Evolutionary conservation across 2,329 filamentous ascomycete genomes (phyloP).

Genomic region (Apiospora phragmitis): DNA sequence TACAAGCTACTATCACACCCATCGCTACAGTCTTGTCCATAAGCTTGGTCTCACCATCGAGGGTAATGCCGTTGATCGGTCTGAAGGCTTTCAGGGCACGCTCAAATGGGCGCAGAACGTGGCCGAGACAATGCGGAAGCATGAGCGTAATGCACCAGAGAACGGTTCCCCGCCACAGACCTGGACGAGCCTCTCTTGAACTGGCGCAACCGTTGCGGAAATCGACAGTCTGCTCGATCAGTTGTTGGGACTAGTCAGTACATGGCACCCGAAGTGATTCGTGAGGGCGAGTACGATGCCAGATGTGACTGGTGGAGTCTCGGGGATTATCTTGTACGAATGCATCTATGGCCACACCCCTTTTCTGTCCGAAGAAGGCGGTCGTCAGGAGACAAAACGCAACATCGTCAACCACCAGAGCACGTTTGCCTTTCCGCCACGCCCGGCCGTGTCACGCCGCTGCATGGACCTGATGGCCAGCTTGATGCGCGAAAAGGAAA

Average conservation of each 20-base stretch:
- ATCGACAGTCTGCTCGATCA: slow-evolving; percentile 74
- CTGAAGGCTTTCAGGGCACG: slow-evolving; percentile 34
- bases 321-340: slow-evolving; percentile 91
- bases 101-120: slow-evolving; percentile 42
- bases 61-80: slow-evolving; percentile 70
- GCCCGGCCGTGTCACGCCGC: slow-evolving; percentile 63
- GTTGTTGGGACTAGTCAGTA: slow-evolving; percentile 96
- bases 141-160: slow-evolving; percentile 40
- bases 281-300: slow-evolving; percentile 81
- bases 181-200: slow-evolving; percentile 56
- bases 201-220: slow-evolving; percentile 70
- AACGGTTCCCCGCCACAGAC: slow-evolving; percentile 32
- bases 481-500: slow-evolving; percentile 73
- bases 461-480: slow-evolving; percentile 76
- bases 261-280: slow-evolving; percentile 94
- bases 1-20: slow-evolving; percentile 80
- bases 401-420: slow-evolving; percentile 77
- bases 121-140: slow-evolving; percentile 38
- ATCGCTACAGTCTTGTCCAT: slow-evolving; percentile 76
- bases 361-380: slow-evolving; percentile 75
- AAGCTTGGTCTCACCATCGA: slow-evolving; percentile 72
- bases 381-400: slow-evolving; percentile 76
- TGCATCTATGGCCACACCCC: slow-evolving; percentile 91
- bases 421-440: slow-evolving; percentile 70
- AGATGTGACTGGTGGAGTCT: slow-evolving; percentile 98